A percentile compares a stretch with the other conserved stretches of the same genome.
Evolutionary conservation across 2,329 filamentous ascomycete species (phyloP).

Genomic region (Diaporthe caulivora): DNA sequence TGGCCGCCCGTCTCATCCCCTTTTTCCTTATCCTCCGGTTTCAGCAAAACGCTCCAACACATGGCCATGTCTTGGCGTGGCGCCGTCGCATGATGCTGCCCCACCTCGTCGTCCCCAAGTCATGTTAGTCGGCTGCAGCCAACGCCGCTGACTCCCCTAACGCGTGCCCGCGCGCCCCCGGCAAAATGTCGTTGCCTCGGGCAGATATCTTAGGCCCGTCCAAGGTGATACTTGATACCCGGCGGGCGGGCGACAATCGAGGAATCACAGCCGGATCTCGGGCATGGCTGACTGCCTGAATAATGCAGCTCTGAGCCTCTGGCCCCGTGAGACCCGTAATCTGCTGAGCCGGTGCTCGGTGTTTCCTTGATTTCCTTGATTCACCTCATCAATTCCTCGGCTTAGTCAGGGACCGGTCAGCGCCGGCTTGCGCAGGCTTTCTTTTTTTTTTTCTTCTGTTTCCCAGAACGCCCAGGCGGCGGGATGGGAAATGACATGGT

Average conservation of each 20-base stretch:
- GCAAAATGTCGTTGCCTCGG: constrained; percentile 24
- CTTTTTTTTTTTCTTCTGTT: neutral
- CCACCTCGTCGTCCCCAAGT: constrained; percentile 19
- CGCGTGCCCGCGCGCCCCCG: constrained; percentile 8
- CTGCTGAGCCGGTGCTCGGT: neutral
- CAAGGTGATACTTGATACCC: constrained; percentile 14
- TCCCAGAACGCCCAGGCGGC: neutral
- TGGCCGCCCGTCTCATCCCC: constrained; percentile 20
- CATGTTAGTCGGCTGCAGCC: constrained; percentile 24
- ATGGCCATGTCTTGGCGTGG: constrained; percentile 33
- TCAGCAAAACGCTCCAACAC: constrained; percentile 32
- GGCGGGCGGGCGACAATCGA: constrained; percentile 16
- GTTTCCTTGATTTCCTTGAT: constrained; percentile 1
- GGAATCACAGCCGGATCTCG: constrained; percentile 8
- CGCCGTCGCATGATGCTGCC: constrained; percentile 31
- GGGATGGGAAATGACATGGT: constrained; percentile 11
- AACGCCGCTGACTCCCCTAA: constrained; percentile 11
- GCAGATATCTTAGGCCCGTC: constrained; percentile 14
- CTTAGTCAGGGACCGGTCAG: constrained; percentile 20
- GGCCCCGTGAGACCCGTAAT: constrained; percentile 2
- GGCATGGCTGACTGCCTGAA: constrained; percentile 13
- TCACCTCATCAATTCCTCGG: neutral
- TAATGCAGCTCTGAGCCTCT: neutral
- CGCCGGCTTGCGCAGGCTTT: neutral
- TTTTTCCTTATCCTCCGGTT: constrained; percentile 20